Evolutionary conservation across 352 stramenopile genomes (phyloP).

Genomic region (Aphanomyces cochlioides): DNA sequence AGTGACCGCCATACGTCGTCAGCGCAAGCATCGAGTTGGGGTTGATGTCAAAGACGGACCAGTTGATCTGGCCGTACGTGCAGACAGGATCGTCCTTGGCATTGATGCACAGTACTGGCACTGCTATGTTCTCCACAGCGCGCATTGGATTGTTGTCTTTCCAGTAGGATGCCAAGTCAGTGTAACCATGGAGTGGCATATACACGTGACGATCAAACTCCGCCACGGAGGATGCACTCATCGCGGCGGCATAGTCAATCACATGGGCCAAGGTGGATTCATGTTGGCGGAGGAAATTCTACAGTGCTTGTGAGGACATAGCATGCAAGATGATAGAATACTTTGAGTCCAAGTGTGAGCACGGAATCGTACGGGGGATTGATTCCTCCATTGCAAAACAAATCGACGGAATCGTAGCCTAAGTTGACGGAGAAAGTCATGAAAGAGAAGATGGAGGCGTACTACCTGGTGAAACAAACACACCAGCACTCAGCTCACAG

Average conservation of each 20-base stretch:
- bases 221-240: constrained; percentile 51
- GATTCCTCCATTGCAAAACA: constrained; percentile 68
- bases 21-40: constrained; percentile 51
- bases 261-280: constrained; percentile 41
- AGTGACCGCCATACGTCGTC: constrained; percentile 63
- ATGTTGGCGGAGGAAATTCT: constrained; percentile 54
- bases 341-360: constrained; percentile 70
- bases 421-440: not conserved
- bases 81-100: constrained; percentile 74
- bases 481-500: constrained; percentile 51
- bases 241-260: constrained; percentile 46
- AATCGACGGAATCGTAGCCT: constrained; percentile 64
- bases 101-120: constrained; percentile 68
- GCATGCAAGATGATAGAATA: constrained; percentile 3
- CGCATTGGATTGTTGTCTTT: constrained; percentile 73
- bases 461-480: constrained; percentile 59
- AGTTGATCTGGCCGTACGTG: constrained; percentile 67
- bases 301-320: not conserved
- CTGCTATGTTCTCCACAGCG: constrained; percentile 46
- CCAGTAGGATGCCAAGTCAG: constrained; percentile 64
- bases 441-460: not conserved
- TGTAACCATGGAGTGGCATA: constrained; percentile 76
- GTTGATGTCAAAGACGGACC: constrained; percentile 50
- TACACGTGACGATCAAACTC: constrained; percentile 78
- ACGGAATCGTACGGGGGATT: constrained; percentile 70